Percentiles rank a stretch among this genome's conserved stretches.
Conservation (phyloP, 805 yeast genomes). For the Phaffomyces antillensis region DNA sequence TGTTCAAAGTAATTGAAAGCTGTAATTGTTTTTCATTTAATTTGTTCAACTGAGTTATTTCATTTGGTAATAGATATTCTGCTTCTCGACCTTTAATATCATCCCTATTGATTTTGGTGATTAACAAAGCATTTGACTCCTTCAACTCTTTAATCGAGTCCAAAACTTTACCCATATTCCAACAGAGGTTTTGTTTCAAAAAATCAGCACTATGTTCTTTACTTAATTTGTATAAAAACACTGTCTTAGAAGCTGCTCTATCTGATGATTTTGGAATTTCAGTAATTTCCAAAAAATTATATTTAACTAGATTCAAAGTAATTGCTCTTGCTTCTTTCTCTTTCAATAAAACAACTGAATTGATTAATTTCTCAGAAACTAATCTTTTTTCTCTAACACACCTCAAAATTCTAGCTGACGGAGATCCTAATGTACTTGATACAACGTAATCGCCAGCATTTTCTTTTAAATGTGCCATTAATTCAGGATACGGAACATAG, state of each 20-base stretch:
- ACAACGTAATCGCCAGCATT: constrained; percentile 50
- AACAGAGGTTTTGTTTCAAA: constrained; percentile 38
- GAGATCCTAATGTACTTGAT: constrained; percentile 54
- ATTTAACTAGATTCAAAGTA: constrained; percentile 54
- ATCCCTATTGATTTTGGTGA: constrained; percentile 79
- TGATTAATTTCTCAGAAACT: constrained; percentile 78
- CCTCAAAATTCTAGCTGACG: constrained; percentile 66
- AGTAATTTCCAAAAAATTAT: constrained; percentile 78
- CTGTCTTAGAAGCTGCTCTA: constrained; percentile 84
- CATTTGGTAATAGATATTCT: constrained; percentile 66
- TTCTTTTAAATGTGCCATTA: constrained; percentile 40
- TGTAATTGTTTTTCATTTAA: constrained; percentile 52
- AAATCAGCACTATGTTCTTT: constrained; percentile 42
- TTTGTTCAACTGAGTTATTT: constrained; percentile 60
- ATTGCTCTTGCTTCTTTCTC: constrained; percentile 72
- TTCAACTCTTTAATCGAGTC: constrained; percentile 51
- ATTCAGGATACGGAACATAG: constrained; percentile 53
- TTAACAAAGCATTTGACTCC: constrained; percentile 52
- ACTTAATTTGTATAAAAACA: constrained; percentile 71
- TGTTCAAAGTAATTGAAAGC: constrained; percentile 44
- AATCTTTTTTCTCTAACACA: constrained; percentile 64
- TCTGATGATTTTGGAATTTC: constrained; percentile 91
- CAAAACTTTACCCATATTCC: constrained; percentile 39
- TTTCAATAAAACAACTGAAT: constrained; percentile 67
- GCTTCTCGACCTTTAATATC: constrained; percentile 83